phyloP scores from a whole-genome alignment of 2,329 filamentous ascomycete genomes.

The Penicillium sp. region DNA sequence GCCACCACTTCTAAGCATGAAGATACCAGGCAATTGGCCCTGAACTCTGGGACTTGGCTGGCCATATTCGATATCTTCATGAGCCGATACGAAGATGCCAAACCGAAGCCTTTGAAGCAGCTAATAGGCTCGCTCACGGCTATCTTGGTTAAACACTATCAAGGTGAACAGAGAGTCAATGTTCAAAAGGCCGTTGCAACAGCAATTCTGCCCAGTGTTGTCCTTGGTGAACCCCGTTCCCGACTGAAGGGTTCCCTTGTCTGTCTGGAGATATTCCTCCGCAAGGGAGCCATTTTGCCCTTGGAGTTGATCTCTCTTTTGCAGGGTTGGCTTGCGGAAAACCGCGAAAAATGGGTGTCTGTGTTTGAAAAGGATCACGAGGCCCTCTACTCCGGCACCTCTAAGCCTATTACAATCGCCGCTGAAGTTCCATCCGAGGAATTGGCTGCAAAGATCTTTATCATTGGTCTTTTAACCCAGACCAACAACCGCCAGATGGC shows the following conservation, averaged over 20 bases:
- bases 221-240: conserved; percentile 39
- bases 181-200: conserved; percentile 26
- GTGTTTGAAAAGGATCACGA: conserved; percentile 32
- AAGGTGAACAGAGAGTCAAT: conserved; percentile 15
- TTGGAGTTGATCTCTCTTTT: conserved; percentile 30
- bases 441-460: conserved; percentile 30
- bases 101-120: conserved; percentile 45
- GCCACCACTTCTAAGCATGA: conserved; percentile 30
- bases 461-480: conserved; percentile 31
- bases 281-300: conserved; percentile 34
- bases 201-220: conserved; percentile 33
- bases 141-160: conserved; percentile 29
- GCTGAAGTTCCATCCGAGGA: conserved; percentile 12
- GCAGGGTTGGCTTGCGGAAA: conserved; percentile 33
- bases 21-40: conserved; percentile 31
- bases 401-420: conserved; percentile 11
- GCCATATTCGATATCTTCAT: conserved; percentile 40
- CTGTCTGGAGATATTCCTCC: conserved; percentile 36
- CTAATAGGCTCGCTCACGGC: conserved; percentile 40
- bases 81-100: conserved; percentile 40
- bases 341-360: conserved; percentile 30
- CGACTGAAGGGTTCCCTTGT: conserved; percentile 37
- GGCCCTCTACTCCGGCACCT: conserved; percentile 26
- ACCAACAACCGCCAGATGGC: conserved; percentile 30
- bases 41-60: conserved; percentile 37